phyloP scores from a whole-genome alignment of 2,329 filamentous ascomycete species.

The Diaporthe vexans region DNA sequence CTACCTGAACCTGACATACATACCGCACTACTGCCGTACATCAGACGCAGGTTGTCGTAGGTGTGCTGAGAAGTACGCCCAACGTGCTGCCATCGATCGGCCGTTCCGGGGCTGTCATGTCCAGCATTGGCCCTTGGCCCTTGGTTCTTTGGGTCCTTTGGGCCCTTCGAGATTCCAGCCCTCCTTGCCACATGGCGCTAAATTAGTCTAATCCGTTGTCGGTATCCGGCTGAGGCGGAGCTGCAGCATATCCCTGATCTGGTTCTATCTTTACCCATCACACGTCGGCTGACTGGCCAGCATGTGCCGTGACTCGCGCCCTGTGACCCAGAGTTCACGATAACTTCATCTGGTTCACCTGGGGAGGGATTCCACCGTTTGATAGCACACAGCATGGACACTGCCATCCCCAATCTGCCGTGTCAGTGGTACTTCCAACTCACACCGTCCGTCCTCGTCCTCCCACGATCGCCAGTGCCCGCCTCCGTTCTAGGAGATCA shows the following conservation, averaged over 20 bases:
- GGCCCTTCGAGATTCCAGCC: slow-evolving; percentile 3
- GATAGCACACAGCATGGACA: neutral
- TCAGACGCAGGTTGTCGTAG: slow-evolving; percentile 1
- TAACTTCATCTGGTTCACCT: slow-evolving; percentile 28
- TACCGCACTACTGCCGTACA: slow-evolving; percentile 12
- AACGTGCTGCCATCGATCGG: slow-evolving; percentile 1
- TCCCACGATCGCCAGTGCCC: slow-evolving; percentile 9
- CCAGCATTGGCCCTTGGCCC: neutral
- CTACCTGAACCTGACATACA: neutral
- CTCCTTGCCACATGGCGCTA: slow-evolving; percentile 26
- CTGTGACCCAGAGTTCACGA: slow-evolving; percentile 29
- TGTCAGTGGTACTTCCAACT: neutral
- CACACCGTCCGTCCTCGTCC: slow-evolving; percentile 6
- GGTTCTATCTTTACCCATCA: slow-evolving; percentile 31
- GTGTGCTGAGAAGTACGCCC: slow-evolving; percentile 33
- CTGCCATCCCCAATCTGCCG: neutral
- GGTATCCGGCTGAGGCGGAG: slow-evolving; percentile 28
- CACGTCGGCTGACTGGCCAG: slow-evolving; percentile 23
- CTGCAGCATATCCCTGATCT: slow-evolving; percentile 21
- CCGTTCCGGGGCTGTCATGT: slow-evolving; percentile 17
- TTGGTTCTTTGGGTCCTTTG: neutral
- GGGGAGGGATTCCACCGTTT: neutral
- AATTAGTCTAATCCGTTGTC: slow-evolving; percentile 27
- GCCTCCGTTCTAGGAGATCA: slow-evolving; percentile 30
- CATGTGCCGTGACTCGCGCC: slow-evolving; percentile 31